Evolutionary conservation across 2,329 filamentous ascomycete genomes (phyloP), one percentile per base, ranked within the genome.

Genomic region (Colletotrichum chlorophyti): DNA sequence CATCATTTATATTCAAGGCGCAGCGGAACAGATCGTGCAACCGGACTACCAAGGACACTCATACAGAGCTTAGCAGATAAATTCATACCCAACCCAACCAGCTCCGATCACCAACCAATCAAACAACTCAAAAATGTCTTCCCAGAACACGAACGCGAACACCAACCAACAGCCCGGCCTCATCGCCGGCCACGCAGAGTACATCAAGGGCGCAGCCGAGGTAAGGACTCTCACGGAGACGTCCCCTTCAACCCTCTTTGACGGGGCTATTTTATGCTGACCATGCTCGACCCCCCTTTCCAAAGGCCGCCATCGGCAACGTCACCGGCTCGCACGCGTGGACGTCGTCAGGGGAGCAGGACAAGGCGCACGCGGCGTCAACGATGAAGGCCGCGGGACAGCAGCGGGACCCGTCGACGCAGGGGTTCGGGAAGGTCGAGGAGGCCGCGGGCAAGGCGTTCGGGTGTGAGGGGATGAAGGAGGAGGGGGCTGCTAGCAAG

Each of bases 401-500:
- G 63, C 72, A 79, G 50, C 78, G 87, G 19, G 84, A 90, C 64
- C 69, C 81, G 1, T 65, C 71, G 3, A 67, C 70, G 6, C 74
- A 82, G 38, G 87, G 87, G 0, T 85, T 81, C 52, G 88, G 88
- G 31, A 84, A 82, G 66, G 78, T 79, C 3, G 88, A 91, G 69
- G 83, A 90, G 75, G 68, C 86, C 43, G 83, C 85, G 0, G 88
- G 88, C 6, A 84, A 83, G 66, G 72, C 82, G 1, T 81, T 84
- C 0, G 88, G 88, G 0, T 91, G 88, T 63, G 84, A 88, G 70
- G 88, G 88, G 0, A 91, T 91, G 88, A 75, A 83, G 71, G 79
- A 80, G 52, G 86, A 89, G 70, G 87, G 86, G 0, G 77, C 74
- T 12, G 79, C 76, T 15, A 87, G 83, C 66, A 73, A 70, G 52